Evolutionary conservation across 192 early-diverging fungal species (phyloP).

Genomic region (Allomyces arbusculus): DNA sequence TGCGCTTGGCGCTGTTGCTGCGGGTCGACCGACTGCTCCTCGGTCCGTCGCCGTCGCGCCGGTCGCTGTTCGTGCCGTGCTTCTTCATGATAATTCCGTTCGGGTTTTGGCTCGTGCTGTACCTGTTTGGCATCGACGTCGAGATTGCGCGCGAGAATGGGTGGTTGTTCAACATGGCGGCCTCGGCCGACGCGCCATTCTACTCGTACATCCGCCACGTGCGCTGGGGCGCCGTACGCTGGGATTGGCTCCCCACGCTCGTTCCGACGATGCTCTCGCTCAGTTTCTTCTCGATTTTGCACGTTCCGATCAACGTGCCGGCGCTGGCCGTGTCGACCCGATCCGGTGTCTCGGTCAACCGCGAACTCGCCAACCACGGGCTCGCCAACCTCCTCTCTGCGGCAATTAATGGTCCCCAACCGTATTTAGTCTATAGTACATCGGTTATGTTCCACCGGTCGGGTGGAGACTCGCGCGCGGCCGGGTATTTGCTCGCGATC

Average conservation of each 20-base stretch:
- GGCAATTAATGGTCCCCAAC: conserved; percentile 53
- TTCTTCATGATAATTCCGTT: conserved; percentile 72
- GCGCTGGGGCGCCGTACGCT: background rate
- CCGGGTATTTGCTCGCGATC: conserved; percentile 58
- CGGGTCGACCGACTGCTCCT: conserved; percentile 46
- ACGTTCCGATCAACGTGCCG: conserved; percentile 94
- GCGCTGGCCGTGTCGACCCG: conserved; percentile 80
- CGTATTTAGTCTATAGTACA: conserved; percentile 86
- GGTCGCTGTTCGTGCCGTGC: conserved; percentile 58
- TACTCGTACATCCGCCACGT: background rate
- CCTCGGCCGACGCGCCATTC: conserved; percentile 11
- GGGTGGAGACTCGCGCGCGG: conserved; percentile 68
- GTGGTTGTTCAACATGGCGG: conserved; percentile 69
- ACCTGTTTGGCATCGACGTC: conserved; percentile 34
- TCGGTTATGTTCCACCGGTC: conserved; percentile 81
- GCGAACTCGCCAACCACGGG: conserved; percentile 83
- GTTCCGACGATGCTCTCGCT: conserved; percentile 6
- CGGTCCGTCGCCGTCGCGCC: conserved; percentile 17
- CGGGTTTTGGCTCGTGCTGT: conserved; percentile 49
- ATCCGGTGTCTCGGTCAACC: conserved; percentile 73
- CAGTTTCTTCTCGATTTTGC: conserved; percentile 34
- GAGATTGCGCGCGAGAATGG: conserved; percentile 42
- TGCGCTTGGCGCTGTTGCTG: conserved; percentile 35
- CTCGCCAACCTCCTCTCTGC: conserved; percentile 71
- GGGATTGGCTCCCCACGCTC: background rate